Evolutionary conservation across 2,329 filamentous ascomycete species (phyloP).

Genomic region (Metarhizium rileyi): DNA sequence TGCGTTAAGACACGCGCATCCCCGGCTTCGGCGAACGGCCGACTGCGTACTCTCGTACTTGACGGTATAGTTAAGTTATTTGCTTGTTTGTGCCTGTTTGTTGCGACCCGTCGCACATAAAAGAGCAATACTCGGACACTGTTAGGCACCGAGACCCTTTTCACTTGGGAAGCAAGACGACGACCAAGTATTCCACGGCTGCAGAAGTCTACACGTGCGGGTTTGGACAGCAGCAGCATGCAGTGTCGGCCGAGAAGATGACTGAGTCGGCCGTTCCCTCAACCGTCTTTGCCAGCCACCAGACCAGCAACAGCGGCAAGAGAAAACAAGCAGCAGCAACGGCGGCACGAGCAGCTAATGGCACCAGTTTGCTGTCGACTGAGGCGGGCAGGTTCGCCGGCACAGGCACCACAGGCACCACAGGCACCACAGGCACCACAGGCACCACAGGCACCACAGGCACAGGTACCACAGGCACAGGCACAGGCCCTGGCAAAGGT

Average conservation of each 20-base stretch:
- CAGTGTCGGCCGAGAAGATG: conserved; percentile 10
- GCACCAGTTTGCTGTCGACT: too few species aligned
- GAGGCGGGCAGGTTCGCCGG: too few species aligned
- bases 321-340: background rate
- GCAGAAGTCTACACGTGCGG: background rate
- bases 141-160: too few species aligned
- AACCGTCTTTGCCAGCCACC: conserved; percentile 8
- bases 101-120: too few species aligned
- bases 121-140: too few species aligned
- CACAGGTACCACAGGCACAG: conserved; percentile 6
- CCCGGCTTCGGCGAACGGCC: background rate
- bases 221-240: background rate
- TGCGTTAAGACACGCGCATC: background rate
- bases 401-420: conserved; percentile 6
- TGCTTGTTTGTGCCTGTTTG: too few species aligned
- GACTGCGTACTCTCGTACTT: too few species aligned
- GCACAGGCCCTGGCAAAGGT: conserved; percentile 5
- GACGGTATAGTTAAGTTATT: too few species aligned
- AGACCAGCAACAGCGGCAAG: conserved; percentile 5
- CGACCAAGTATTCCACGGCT: too few species aligned
- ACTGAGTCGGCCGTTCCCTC: conserved; percentile 19
- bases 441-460: background rate
- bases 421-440: too few species aligned
- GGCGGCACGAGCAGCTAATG: background rate
- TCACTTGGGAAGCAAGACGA: too few species aligned